phyloP scores from a whole-genome alignment of 164 flowering plant genomes.

The Litsea cubeba region DNA sequence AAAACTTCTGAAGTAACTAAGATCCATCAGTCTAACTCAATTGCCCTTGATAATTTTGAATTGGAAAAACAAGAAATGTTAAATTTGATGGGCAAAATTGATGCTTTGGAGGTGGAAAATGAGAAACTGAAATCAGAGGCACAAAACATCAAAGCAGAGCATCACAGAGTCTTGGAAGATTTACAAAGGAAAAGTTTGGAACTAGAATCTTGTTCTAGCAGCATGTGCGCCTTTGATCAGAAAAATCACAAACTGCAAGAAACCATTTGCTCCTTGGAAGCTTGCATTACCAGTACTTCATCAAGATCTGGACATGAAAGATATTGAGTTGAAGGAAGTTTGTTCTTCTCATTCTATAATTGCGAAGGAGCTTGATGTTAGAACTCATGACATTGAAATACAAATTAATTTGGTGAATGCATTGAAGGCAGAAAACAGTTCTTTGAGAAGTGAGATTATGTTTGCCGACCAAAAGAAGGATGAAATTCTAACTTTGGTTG shows the following conservation, averaged over 20 bases:
- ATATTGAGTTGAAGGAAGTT: conserved; percentile 30
- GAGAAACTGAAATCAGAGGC: conserved; percentile 29
- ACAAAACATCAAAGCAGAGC: conserved; percentile 32
- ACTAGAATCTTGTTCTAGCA: conserved; percentile 28
- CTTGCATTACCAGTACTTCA: conserved; percentile 32
- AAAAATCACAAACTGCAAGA: conserved; percentile 39
- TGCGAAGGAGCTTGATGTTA: conserved; percentile 30
- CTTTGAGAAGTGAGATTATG: conserved; percentile 33
- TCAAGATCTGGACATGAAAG: conserved; percentile 33
- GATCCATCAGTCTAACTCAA: conserved; percentile 1
- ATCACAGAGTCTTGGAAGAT: conserved; percentile 32
- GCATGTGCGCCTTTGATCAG: conserved; percentile 14
- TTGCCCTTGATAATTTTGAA: conserved; percentile 2
- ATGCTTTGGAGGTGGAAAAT: conserved; percentile 36
- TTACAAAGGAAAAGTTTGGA: conserved; percentile 38
- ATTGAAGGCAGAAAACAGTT: conserved; percentile 41
- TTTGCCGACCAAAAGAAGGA: conserved; percentile 21
- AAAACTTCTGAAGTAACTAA: conserved; percentile 32
- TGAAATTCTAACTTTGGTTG: conserved; percentile 21
- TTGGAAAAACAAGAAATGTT: neutral
- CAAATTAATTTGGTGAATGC: conserved; percentile 18
- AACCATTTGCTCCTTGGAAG: conserved; percentile 37
- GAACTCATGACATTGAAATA: conserved; percentile 29
- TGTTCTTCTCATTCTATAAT: conserved; percentile 31
- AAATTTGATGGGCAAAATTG: conserved; percentile 10